Percentiles rank a stretch among this genome's conserved stretches.
Evolutionary conservation across 2,329 filamentous ascomycete species (phyloP).

Genomic region (Aureobasidium zeae): DNA sequence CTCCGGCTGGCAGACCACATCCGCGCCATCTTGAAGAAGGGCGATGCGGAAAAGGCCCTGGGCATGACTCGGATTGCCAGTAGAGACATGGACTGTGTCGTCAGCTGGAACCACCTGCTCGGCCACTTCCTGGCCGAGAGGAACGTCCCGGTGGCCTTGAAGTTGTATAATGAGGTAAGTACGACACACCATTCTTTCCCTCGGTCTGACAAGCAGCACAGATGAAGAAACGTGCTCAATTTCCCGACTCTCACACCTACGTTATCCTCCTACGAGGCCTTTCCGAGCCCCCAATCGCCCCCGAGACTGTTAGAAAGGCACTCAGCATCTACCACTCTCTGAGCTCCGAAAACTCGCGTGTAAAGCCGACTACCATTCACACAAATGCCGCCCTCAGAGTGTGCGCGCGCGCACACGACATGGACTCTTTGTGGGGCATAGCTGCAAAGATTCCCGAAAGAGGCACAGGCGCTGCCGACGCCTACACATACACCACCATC

Average conservation of each 20-base stretch:
- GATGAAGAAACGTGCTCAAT: constrained; percentile 91
- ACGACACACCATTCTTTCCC: neutral
- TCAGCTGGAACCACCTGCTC: constrained; percentile 84
- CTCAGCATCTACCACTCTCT: constrained; percentile 71
- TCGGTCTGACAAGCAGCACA: constrained; percentile 29
- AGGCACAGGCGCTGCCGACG: constrained; percentile 55
- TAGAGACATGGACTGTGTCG: constrained; percentile 53
- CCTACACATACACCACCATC: constrained; percentile 71
- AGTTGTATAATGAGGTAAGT: constrained; percentile 76
- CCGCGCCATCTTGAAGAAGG: constrained; percentile 47
- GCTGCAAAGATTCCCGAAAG: constrained; percentile 59
- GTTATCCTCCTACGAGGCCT: constrained; percentile 74
- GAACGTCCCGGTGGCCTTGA: constrained; percentile 56
- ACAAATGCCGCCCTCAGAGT: constrained; percentile 81
- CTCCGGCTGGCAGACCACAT: constrained; percentile 63
- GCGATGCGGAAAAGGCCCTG: constrained; percentile 57
- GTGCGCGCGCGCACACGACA: constrained; percentile 62
- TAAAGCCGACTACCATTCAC: constrained; percentile 70
- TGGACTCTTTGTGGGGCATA: constrained; percentile 73
- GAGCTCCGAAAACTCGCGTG: constrained; percentile 49
- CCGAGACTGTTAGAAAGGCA: constrained; percentile 55
- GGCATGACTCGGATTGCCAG: constrained; percentile 61
- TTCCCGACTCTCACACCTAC: constrained; percentile 73
- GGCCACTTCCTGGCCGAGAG: constrained; percentile 56
- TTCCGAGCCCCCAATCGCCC: constrained; percentile 48